Base-by-base conservation (phyloP, 2,329 filamentous ascomycete genomes). In the Penicillium polonicum region DNA sequence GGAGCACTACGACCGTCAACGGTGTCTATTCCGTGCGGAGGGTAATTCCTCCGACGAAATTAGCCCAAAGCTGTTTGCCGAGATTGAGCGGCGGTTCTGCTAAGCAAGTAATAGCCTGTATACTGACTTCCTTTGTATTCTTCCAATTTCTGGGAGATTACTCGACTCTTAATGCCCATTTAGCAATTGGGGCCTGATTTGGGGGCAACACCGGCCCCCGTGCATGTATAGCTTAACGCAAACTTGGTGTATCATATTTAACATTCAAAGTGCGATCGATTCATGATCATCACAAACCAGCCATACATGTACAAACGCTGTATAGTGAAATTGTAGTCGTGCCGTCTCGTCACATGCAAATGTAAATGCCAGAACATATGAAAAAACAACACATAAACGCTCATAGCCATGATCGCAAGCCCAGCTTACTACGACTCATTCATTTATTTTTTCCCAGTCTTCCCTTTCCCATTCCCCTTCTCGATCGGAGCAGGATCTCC, bases 41-140 rank as follows among this genome's bases (percentile, higher is more conserved):
- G 94, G 94, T 23, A 85, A 92, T 76, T 93, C 87, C 73, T 96
- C 92, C 70, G 91, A 99, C 71, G 94, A 97, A 78, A 99, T 99
- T 67, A 92, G 84, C 53, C 94, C 94, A n/a, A 87, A 92, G 79
- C 80, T 99, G 29, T 90, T 91, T 70, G 77, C 80, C 9, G 92
- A 96, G 76, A 90, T 99, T 73, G 87, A 90, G 77, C 85, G 80
- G 70, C 83, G 89, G 56, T 97, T 97, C 76, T 81, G 74, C 59
- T 76, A 54, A 59, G 54, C 27, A 25, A 56, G 15, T 13, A 27
- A 31, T 38, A 44, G 49, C 48, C 46, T 60, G 42, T 58, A 57
- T 57, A 49, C 50, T 51, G 56, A 62, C n/a, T 35, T 43, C 6
- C 29, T 35, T 53, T 60, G 25, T 36, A 19, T 21, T 38, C 15